phyloP scores from a whole-genome alignment of 2,329 filamentous ascomycete genomes.

The Fusarium virguliforme region DNA sequence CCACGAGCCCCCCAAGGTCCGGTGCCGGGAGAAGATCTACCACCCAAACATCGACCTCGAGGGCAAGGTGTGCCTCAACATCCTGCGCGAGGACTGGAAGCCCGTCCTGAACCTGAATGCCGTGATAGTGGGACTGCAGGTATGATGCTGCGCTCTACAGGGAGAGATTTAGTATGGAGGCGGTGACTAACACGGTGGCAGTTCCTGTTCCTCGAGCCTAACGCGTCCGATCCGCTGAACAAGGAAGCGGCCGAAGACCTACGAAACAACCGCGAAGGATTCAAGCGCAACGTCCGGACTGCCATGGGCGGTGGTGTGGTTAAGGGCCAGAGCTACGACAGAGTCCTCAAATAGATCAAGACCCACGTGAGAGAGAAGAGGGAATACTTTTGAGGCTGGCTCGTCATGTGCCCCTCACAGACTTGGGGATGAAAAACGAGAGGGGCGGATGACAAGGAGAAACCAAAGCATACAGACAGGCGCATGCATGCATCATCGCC shows the following conservation, averaged over 20 bases:
- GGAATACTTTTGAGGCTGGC: slow-evolving; percentile 9
- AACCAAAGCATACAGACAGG: slow-evolving; percentile 12
- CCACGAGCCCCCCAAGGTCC: slow-evolving; percentile 97
- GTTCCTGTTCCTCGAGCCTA: slow-evolving; percentile 98
- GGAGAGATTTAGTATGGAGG: slow-evolving; percentile 13
- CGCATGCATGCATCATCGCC: slow-evolving; percentile 29
- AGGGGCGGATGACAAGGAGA: slow-evolving; percentile 31
- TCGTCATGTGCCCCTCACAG: not conserved
- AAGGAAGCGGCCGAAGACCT: slow-evolving; percentile 98
- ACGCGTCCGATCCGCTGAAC: slow-evolving; percentile 96
- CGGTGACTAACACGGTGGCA: slow-evolving; percentile 59
- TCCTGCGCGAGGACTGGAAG: slow-evolving; percentile 98
- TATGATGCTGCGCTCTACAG: slow-evolving; percentile 55
- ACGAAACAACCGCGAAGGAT: slow-evolving; percentile 85
- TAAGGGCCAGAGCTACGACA: slow-evolving; percentile 81
- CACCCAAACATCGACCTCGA: slow-evolving; percentile 99
- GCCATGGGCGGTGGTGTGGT: slow-evolving; percentile 88
- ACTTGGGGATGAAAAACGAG: slow-evolving; percentile 26
- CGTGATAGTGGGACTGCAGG: slow-evolving; percentile 93
- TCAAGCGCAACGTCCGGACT: slow-evolving; percentile 90
- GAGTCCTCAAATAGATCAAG: slow-evolving; percentile 76
- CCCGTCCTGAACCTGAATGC: slow-evolving; percentile 97
- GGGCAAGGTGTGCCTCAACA: slow-evolving; percentile 98
- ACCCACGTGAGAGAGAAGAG: slow-evolving; percentile 14
- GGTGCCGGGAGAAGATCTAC: slow-evolving; percentile 98